Evolutionary conservation across 768 basidiomycete species (phyloP), one percentile per base, ranked within the genome.

Genomic region (Trametopsis cervina): DNA sequence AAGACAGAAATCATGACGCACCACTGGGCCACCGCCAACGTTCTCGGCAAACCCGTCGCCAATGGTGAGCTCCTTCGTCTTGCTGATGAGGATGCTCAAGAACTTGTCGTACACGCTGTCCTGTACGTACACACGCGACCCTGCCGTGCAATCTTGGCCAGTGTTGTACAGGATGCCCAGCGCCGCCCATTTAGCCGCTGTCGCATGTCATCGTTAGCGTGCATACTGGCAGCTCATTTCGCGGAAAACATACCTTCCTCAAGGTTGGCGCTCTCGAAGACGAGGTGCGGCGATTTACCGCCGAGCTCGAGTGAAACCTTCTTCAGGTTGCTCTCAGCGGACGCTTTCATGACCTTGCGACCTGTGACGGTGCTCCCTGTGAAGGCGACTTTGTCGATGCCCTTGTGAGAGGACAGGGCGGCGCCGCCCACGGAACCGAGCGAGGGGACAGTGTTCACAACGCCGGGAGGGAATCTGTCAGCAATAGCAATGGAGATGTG

Each of bases 291-390:
- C 21, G 85, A 89, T 69, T 97, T 96, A 38, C 94, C 94, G 25
- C 94, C 93, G 4, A 98, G 79, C 64, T 98, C 95, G 42, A 98
- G 75, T 18, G 92, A 92, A 36, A 96, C 92, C 75, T 95, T 95
- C 69, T 98, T 98, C 54, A 97, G 67, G 68, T 98, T 98, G 57
- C 85, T 89, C 64, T 85, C 83, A 6, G 94, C 90, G 2, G 94
- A 90, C 12, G 94, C 91, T 60, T 85, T 81, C 81, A 92, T 85
- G 60, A 98, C 81, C 60, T 85, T 88, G 20, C 92, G 78, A 20
- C 95, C 95, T 4, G 91, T 94, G 47, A 78, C 60, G 12, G 92
- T 94, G 27, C 88, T 91, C 40, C 95, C 95, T 7, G 95, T 97
- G 66, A 97, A 96, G 2, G 94, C 93, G 52, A 97, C 77, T 67